These are phyloP conservation scores for Sugiyamaella sp. DNA, from an alignment of 1,139 yeast species.

Conservation along the genomic window DNA sequence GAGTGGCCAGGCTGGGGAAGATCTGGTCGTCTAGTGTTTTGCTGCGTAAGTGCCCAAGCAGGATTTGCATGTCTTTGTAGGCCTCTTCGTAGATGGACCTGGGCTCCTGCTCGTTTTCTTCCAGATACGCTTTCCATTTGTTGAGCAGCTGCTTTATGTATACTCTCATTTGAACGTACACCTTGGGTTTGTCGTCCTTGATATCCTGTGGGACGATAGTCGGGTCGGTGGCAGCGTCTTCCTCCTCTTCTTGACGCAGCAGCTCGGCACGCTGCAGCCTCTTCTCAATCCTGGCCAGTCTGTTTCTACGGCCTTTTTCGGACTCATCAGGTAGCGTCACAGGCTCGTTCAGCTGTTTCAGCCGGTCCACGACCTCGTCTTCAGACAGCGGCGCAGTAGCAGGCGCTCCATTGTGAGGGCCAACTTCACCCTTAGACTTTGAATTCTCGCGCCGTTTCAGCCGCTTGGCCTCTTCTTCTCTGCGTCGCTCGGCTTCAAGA, in stretches of 20 bases:
- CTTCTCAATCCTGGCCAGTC: conserved; percentile 33
- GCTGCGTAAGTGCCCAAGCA: conserved; percentile 61
- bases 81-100: conserved; percentile 52
- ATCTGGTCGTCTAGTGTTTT: conserved; percentile 50
- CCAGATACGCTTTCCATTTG: conserved; percentile 49
- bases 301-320: conserved; percentile 28
- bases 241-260: conserved; percentile 35
- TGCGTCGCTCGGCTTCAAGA: conserved; percentile 33
- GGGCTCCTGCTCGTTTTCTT: conserved; percentile 26
- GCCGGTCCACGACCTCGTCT: conserved; percentile 47
- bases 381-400: conserved; percentile 46
- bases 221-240: conserved; percentile 35
- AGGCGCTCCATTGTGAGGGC: no score
- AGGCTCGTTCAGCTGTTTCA: conserved; percentile 49
- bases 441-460: conserved; percentile 12
- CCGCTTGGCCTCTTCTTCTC: conserved; percentile 33
- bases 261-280: conserved; percentile 34
- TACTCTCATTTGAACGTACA: conserved; percentile 51
- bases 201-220: conserved; percentile 46
- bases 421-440: neutral
- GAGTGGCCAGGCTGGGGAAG: conserved; percentile 61
- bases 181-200: conserved; percentile 41
- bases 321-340: conserved; percentile 55
- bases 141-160: conserved; percentile 51
- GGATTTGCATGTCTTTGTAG: conserved; percentile 59